Percentiles rank a stretch among this genome's conserved stretches.
These are phyloP conservation scores for Selaginella tamariscina DNA, from an alignment of 75 land plant species.

Conservation along the genomic window DNA sequence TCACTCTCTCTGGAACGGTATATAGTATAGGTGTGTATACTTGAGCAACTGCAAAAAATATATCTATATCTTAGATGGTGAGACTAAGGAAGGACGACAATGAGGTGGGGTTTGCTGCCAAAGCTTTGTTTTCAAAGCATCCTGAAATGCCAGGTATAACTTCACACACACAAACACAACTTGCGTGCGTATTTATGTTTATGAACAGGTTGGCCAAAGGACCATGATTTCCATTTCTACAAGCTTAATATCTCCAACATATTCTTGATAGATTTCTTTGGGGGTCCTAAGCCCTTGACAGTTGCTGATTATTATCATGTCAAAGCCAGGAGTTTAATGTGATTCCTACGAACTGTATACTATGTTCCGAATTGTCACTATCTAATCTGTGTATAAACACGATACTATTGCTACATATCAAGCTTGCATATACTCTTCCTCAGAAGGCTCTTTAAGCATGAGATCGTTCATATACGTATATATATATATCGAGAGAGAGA, in stretches of 20 bases:
- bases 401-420: too few relatives aligned
- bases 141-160: neutral
- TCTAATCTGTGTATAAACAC: too few relatives aligned
- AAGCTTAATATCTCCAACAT: constrained; percentile 42
- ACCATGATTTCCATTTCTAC: constrained; percentile 51
- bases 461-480: neutral
- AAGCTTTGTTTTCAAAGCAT: neutral
- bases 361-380: too few relatives aligned
- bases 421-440: too few relatives aligned
- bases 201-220: constrained; percentile 42
- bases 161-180: neutral
- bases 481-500: too few relatives aligned
- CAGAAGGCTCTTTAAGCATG: constrained; percentile 41
- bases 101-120: neutral
- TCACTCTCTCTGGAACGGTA: constrained; percentile 89
- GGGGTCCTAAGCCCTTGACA: constrained; percentile 55
- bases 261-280: constrained; percentile 59
- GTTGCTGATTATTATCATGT: constrained; percentile 51
- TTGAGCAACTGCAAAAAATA: neutral
- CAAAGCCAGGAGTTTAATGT: too few relatives aligned
- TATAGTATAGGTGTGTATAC: neutral
- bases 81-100: neutral
- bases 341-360: too few relatives aligned
- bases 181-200: neutral
- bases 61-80: neutral